These are phyloP conservation scores for Mycosphaerella sp. DNA, from an alignment of 2,329 filamentous ascomycete genomes.

Conservation along the genomic window DNA sequence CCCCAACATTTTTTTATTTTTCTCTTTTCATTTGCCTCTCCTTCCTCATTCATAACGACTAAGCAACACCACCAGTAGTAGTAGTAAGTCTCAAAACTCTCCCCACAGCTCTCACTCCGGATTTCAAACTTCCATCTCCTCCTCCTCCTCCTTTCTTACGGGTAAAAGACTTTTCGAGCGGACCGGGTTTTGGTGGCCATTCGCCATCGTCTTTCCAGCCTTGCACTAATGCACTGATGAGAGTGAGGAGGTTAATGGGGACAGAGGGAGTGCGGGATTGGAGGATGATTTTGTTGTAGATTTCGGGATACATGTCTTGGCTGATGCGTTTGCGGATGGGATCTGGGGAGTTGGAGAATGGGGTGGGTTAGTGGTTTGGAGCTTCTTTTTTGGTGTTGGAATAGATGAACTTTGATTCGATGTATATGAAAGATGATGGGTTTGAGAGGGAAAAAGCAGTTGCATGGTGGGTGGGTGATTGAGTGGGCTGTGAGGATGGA, in stretches of 20 bases:
- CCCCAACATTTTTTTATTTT: too few species aligned
- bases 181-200: constrained; percentile 67
- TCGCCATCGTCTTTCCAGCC: constrained; percentile 93
- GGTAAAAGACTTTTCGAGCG: constrained; percentile 42
- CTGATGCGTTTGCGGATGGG: constrained; percentile 71
- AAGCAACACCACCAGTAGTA: constrained; percentile 5
- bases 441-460: too few species aligned
- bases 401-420: too few species aligned
- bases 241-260: constrained; percentile 78
- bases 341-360: constrained; percentile 41
- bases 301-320: constrained; percentile 66
- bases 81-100: constrained; percentile 37
- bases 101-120: constrained; percentile 42
- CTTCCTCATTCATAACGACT: background rate
- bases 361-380: background rate
- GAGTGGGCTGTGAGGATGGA: too few species aligned
- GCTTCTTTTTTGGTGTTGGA: too few species aligned
- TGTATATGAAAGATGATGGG: too few species aligned
- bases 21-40: background rate
- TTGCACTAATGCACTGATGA: constrained; percentile 72
- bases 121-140: constrained; percentile 31
- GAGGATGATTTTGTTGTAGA: constrained; percentile 84
- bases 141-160: constrained; percentile 33
- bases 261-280: constrained; percentile 75
- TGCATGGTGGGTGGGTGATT: too few species aligned